Evolutionary conservation across 2,329 filamentous ascomycete species (phyloP).

Genomic region (Botrytis pseudocinerea): DNA sequence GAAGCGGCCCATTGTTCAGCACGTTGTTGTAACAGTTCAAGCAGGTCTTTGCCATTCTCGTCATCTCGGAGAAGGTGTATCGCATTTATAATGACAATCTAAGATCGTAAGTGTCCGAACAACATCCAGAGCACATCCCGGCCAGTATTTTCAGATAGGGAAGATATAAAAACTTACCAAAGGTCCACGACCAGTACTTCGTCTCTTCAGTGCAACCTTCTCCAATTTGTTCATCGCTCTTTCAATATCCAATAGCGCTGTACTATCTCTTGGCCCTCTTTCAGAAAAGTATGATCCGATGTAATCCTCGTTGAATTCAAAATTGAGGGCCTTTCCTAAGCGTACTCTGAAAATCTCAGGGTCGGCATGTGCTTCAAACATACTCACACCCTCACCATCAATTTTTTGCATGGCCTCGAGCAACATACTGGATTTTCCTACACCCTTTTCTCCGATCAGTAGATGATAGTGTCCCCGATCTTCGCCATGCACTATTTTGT

Average conservation of each 20-base stretch:
- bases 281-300: constrained; percentile 97
- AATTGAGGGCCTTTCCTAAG: constrained; percentile 90
- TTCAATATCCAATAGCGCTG: constrained; percentile 91
- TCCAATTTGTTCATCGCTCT: constrained; percentile 96
- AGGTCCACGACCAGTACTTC: constrained; percentile 61
- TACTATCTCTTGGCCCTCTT: constrained; percentile 85
- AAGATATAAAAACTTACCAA: constrained; percentile 53
- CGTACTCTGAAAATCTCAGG: constrained; percentile 92
- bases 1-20: constrained; percentile 96
- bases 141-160: not conserved
- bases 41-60: constrained; percentile 86
- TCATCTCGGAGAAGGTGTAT: constrained; percentile 89
- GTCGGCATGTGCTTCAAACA: constrained; percentile 96
- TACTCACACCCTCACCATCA: constrained; percentile 83
- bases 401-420: constrained; percentile 93
- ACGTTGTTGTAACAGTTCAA: constrained; percentile 92
- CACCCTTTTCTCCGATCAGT: constrained; percentile 91
- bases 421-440: constrained; percentile 95
- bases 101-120: not conserved
- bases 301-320: constrained; percentile 96
- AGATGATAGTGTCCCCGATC: constrained; percentile 84
- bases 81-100: constrained; percentile 80
- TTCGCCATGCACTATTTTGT: constrained; percentile 76
- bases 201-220: constrained; percentile 80
- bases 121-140: not conserved